These are phyloP conservation scores for Erythrophleum ivorense DNA, from an alignment of 331 rosid genomes.

Conservation along the genomic window DNA sequence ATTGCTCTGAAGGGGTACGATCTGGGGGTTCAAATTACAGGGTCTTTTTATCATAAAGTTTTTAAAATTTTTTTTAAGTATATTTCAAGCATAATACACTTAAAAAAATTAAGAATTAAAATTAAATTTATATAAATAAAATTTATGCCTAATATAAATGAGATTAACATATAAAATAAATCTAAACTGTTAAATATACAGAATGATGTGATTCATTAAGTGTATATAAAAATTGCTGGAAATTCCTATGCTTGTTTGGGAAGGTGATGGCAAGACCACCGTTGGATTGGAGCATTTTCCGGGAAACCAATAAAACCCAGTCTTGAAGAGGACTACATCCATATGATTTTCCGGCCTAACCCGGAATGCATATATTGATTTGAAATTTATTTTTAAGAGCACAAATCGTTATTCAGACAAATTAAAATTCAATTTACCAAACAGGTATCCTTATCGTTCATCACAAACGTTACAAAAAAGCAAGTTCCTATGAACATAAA, in stretches of 20 bases:
- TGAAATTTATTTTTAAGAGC: not conserved
- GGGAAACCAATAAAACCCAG: not conserved
- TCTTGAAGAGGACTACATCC: not conserved
- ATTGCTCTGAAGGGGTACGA: not conserved
- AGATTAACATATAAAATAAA: no score
- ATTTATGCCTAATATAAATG: no score
- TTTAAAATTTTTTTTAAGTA: no score
- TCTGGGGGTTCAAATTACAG: not conserved
- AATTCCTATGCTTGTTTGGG: not conserved
- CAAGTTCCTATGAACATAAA: not conserved
- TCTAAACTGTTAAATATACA: no score
- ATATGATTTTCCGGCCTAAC: not conserved
- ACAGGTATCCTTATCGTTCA: no score
- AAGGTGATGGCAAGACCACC: not conserved
- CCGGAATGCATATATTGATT: not conserved
- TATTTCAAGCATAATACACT: no score
- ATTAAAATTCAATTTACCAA: not conserved
- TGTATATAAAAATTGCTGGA: no score
- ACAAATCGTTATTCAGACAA: not conserved
- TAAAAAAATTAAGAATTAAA: no score
- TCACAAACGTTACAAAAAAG: not conserved
- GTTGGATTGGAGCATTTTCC: not conserved
- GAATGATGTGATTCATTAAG: no score
- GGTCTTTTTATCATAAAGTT: no score
- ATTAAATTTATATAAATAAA: no score